Conservation (phyloP, 1,139 yeast genomes). For the Arxiozyma telluris region DNA sequence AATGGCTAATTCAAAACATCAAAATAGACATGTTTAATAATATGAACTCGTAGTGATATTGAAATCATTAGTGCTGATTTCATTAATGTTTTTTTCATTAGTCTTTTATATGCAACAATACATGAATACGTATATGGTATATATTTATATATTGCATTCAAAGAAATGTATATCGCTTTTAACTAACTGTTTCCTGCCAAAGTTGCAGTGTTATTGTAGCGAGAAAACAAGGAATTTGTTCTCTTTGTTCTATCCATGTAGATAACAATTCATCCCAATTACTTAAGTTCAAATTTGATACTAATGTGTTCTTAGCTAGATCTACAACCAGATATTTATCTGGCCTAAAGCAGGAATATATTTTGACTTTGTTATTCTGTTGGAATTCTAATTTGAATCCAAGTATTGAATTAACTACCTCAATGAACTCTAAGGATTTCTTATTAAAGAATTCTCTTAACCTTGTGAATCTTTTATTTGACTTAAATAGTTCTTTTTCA, state of each 20-base stretch:
- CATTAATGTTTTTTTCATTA: not conserved
- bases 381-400: conserved; percentile 71
- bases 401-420: conserved; percentile 56
- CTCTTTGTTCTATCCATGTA: conserved; percentile 61
- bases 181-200: conserved; percentile 33
- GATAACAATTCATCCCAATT: conserved; percentile 49
- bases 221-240: conserved; percentile 70
- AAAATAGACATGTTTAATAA: not conserved
- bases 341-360: conserved; percentile 48
- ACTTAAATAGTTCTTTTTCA: conserved; percentile 42
- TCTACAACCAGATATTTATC: conserved; percentile 31
- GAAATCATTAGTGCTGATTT: no score
- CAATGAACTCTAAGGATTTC: conserved; percentile 66
- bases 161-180: not conserved
- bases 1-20: not conserved
- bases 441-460: conserved; percentile 56
- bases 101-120: not conserved
- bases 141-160: not conserved
- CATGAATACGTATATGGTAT: no score
- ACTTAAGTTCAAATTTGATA: conserved; percentile 25
- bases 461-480: conserved; percentile 50
- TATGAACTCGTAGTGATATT: no score
- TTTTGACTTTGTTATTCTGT: conserved; percentile 57
- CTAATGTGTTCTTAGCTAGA: conserved; percentile 28
- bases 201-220: conserved; percentile 66